Conservation (phyloP, 2,329 filamentous ascomycete genomes). For the Fusarium annulatum region DNA sequence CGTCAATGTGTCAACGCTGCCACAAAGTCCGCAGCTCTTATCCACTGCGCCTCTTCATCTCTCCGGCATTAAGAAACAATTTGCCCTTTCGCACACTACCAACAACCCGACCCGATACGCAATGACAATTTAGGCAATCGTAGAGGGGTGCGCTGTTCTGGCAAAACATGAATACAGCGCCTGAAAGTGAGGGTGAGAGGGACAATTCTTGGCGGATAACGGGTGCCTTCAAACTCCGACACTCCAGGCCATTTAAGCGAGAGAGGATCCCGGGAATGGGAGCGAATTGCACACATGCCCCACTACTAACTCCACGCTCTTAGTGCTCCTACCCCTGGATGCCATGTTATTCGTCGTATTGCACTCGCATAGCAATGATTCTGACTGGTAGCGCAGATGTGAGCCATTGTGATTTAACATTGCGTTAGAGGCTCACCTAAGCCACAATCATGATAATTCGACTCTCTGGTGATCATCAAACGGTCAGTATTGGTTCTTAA, state of each 20-base stretch:
- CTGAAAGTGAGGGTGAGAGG: not conserved
- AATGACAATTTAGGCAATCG: slow-evolving; percentile 2
- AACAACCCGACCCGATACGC: slow-evolving; percentile 38
- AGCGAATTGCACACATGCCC: slow-evolving; percentile 11
- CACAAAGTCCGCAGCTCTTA: slow-evolving; percentile 17
- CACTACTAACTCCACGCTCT: slow-evolving; percentile 22
- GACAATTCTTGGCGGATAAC: slow-evolving; percentile 31
- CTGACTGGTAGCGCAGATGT: not conserved
- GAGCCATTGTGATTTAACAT: not conserved
- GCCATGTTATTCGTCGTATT: not conserved
- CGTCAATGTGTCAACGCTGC: not conserved
- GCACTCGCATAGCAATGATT: not conserved
- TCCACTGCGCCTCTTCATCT: slow-evolving; percentile 1
- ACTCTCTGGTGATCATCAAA: not conserved
- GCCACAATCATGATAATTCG: not conserved
- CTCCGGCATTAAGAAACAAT: not conserved
- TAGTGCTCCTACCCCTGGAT: slow-evolving; percentile 23
- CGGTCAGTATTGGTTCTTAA: not conserved
- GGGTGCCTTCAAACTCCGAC: slow-evolving; percentile 28
- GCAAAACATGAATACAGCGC: not conserved
- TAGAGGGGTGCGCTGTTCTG: slow-evolving; percentile 7
- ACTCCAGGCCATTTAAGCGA: slow-evolving; percentile 28
- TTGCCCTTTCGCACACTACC: slow-evolving; percentile 30
- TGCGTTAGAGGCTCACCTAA: slow-evolving; percentile 39
- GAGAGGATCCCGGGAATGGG: slow-evolving; percentile 24